A percentile compares a stretch with the other conserved stretches of the same genome.
These are phyloP conservation scores for Aspergillus ochraceus DNA, from an alignment of 2,329 filamentous ascomycete species.

Conservation along the genomic window DNA sequence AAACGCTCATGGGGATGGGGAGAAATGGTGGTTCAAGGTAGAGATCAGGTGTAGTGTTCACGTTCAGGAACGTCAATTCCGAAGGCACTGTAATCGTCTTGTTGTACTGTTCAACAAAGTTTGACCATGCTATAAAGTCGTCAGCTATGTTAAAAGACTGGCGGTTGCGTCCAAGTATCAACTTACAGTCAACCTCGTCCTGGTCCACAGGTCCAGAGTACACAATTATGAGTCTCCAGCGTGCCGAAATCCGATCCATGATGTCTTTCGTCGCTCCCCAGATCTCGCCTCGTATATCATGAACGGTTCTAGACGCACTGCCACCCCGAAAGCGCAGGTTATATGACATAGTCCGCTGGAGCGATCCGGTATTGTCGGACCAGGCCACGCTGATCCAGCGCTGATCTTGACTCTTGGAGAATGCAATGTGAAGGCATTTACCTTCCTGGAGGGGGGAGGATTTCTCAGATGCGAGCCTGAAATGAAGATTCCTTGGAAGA, in stretches of 20 bases:
- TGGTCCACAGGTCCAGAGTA: slow-evolving; percentile 52
- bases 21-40: slow-evolving; percentile 33
- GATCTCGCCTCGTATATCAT: slow-evolving; percentile 56
- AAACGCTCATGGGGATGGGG: slow-evolving; percentile 32
- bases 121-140: slow-evolving; percentile 35
- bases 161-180: neutral
- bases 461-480: slow-evolving; percentile 54
- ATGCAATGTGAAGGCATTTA: slow-evolving; percentile 59
- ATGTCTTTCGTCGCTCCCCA: slow-evolving; percentile 59
- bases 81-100: slow-evolving; percentile 33
- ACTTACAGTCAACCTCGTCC: slow-evolving; percentile 52
- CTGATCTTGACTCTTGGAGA: slow-evolving; percentile 55
- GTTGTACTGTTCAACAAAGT: slow-evolving; percentile 39
- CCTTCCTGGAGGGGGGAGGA: slow-evolving; percentile 58
- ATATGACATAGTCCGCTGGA: slow-evolving; percentile 56
- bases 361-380: slow-evolving; percentile 58
- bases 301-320: slow-evolving; percentile 36
- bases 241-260: slow-evolving; percentile 51
- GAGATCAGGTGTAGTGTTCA: slow-evolving; percentile 37
- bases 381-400: slow-evolving; percentile 61
- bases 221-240: slow-evolving; percentile 58
- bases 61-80: slow-evolving; percentile 38
- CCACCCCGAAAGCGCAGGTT: slow-evolving; percentile 47
- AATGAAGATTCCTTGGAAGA: slow-evolving; percentile 55
- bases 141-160: slow-evolving; percentile 17